These are phyloP conservation scores for Silene coronaria DNA, from an alignment of 179 eudicot genomes.

Conservation along the genomic window DNA sequence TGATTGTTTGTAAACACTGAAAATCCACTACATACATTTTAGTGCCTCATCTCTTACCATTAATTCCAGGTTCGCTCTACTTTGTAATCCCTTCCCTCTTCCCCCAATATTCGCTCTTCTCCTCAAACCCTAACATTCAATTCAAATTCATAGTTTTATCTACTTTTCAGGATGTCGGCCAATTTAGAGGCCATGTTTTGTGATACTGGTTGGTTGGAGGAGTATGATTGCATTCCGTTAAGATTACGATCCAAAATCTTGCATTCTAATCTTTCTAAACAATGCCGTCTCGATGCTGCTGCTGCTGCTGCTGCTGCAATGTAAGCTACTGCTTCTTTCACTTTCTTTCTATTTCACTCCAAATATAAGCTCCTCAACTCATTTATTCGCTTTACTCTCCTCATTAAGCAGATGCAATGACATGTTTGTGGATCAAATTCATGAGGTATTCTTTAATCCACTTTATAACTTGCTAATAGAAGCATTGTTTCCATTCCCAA, in stretches of 20 bases:
- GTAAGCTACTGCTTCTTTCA: background rate
- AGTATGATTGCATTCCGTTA: conserved; percentile 26
- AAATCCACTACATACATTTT: no score
- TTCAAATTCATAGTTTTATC: no score
- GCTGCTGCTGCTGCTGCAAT: background rate
- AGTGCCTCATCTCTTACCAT: no score
- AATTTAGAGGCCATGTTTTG: conserved; percentile 9
- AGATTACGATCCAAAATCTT: conserved; percentile 20
- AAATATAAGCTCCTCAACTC: background rate
- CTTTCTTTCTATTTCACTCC: background rate
- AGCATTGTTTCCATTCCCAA: no score
- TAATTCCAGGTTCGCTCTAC: no score
- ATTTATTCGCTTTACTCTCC: background rate
- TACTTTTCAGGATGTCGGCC: conserved; percentile 18
- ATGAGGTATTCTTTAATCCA: conserved; percentile 16
- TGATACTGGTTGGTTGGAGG: conserved; percentile 25
- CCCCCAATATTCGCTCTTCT: no score
- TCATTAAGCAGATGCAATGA: conserved; percentile 2
- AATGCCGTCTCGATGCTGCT: background rate
- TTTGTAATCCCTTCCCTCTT: no score
- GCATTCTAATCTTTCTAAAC: background rate
- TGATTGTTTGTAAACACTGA: no score
- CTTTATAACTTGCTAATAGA: background rate
- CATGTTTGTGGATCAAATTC: background rate
- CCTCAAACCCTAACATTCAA: no score